Conservation (phyloP, 495 filamentous ascomycete species). For the Penicillium robsamsonii region DNA sequence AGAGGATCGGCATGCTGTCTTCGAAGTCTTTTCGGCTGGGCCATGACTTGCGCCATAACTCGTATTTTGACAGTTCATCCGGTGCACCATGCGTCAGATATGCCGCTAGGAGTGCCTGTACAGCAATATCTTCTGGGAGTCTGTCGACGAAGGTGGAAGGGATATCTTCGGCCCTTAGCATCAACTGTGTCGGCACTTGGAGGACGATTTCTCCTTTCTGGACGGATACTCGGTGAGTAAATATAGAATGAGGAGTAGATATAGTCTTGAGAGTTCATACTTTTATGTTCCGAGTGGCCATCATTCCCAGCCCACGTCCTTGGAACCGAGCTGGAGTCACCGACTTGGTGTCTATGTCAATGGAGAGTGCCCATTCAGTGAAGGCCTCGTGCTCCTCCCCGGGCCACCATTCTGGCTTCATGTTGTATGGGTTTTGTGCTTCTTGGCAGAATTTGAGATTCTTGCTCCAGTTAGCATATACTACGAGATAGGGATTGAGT, state of each 20-base stretch:
- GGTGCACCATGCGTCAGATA: conserved; percentile 55
- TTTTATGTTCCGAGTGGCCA: conserved; percentile 62
- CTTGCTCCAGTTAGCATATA: conserved; percentile 5
- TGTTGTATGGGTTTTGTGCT: conserved; percentile 9
- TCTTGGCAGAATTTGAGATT: neutral
- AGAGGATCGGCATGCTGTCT: conserved; percentile 66
- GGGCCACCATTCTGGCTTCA: conserved; percentile 39
- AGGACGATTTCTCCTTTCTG: conserved; percentile 56
- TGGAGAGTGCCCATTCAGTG: conserved; percentile 57
- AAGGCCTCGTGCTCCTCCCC: conserved; percentile 52
- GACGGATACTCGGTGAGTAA: neutral
- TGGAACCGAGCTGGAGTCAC: conserved; percentile 59
- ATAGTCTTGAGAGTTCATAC: conserved; percentile 35
- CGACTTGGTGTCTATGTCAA: conserved; percentile 58
- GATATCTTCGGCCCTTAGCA: conserved; percentile 61
- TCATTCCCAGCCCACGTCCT: conserved; percentile 70
- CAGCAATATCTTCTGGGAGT: conserved; percentile 52
- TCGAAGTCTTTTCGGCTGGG: conserved; percentile 59
- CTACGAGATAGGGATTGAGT: neutral
- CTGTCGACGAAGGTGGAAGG: conserved; percentile 43
- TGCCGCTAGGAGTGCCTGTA: conserved; percentile 71
- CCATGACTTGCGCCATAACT: conserved; percentile 67
- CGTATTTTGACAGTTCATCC: conserved; percentile 33
- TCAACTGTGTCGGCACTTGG: conserved; percentile 58
- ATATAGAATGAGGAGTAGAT: neutral